Base-by-base conservation (phyloP, 805 yeast genomes). In the Osmozyma mogii region DNA sequence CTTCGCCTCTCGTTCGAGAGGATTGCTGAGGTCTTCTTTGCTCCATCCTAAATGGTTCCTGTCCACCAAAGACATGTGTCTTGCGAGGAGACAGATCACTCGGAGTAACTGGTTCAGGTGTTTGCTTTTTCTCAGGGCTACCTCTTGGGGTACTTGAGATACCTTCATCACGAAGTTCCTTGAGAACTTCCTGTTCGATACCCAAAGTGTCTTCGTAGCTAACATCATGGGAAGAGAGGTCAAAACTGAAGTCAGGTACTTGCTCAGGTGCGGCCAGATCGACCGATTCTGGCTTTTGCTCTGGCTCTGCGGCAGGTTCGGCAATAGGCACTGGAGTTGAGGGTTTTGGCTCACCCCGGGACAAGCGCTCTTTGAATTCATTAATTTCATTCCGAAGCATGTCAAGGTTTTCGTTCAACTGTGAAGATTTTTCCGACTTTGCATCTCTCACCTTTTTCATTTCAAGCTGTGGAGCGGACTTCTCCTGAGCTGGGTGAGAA, bases 351-450 rank as follows among this genome's bases (percentile, higher is more conserved):
- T 57, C 63, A 7, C 41, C 35, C 24, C 43, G 48, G 22, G 52
- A 51, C 36, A 63, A 49, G 31, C 64, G 60, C 31, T 62, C 68
- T 30, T 61, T 63, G 36, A 63, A 63, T 34, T 63, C 68, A 36
- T 63, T 62, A 36, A 63, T 61, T 37, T 63, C 70, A 15, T 54
- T 49, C 28, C 69, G 37, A 30, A 63, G 49, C 34, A 63, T 39
- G 32, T 61, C 65, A 29, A 63, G 45, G 31, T 63, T 61, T 29
- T 62, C 64, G 29, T 61, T 59, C 45, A 62, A 51, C 30, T 62
- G 58, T 13, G 43, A 40, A 0, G 65, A 45, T 39, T 58, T 58
- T 28, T 22, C 13, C 12, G 13, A 10, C 21, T 18, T 18, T 10
- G 21, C 10, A 10, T 10, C 21, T n/a, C n/a, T n/a, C n/a, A n/a